Base-by-base conservation (phyloP, 371 early-diverging fungal species). In the Apophysomyces trapeziformis region DNA sequence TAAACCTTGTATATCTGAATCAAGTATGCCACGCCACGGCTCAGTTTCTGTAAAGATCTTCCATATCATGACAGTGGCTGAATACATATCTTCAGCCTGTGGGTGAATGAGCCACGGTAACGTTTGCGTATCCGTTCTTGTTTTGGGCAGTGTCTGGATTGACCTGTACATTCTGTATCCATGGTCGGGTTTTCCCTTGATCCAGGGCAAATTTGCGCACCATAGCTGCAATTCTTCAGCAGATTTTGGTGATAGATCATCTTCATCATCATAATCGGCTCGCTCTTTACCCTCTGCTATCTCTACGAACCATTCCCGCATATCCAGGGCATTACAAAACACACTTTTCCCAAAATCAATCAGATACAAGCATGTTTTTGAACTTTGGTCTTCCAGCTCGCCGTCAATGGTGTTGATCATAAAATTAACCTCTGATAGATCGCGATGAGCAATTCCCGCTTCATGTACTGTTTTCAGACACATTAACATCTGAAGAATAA, bases 341-440 rank as follows among this genome's bases (percentile, higher is more conserved):
- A 84, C 84, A 0, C 88, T 85, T 61, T 89, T 89, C 21, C 89
- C 87, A 68, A 89, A 89, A 67, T 89, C 89, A 65, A 89, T 89
- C 50, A 89, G 67, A 37, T 83, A 85, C 3, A 89, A 66, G 35
- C 73, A 70, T 0, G 87, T 86, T 39, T 77, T 76, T 4, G 77
- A 73, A 43, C 81, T 81, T 0, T 84, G 83, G 56, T 89, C 89
- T 56, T 81, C 77, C 0, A 89, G 65, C 32, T 73, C 67, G 1
- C 73, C 77, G n/a, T 82, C 79, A 12, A 78, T 57, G 32, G 78
- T 80, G 61, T 84, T 81, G 37, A 89, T 83, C 89, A 89, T 89
- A 58, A 88, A 85, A 45, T 89, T 89, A 37, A 88, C 89, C 67
- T 89, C 89, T 4, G 86, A 86, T 35, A 89, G 73, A 72, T 89